Base-by-base conservation (phyloP, 805 yeast genomes). In the Wickerhamiella cacticola region DNA sequence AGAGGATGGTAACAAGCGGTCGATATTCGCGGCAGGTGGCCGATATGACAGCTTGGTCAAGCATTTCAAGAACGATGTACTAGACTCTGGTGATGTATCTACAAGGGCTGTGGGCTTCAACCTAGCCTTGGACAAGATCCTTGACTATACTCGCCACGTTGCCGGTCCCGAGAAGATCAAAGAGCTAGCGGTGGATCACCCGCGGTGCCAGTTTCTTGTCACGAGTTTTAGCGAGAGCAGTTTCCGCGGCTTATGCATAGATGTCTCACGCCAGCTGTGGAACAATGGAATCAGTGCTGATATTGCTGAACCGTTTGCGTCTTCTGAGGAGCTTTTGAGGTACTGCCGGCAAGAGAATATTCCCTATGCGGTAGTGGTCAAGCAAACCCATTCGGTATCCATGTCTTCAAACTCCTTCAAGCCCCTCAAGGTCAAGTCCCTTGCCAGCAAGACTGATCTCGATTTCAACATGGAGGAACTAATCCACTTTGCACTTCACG, bases 11-110 rank as follows among this genome's bases (percentile, higher is more conserved):
- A 61, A 60, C 67, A 60, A 56, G 10, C 55, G 59, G 18, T 50
- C 55, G 7, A 69, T 80, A 26, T 68, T 92, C 35, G 92, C 92
- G 13, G 89, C 92, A 0, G 99, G 99, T 40, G 99, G 99, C 2
- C 69, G 99, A 48, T 92, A 87, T 59, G 97, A 89, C 57, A 68
- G 70, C 18, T 69, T 92, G 53, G 75, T 87, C 12, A 68, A 76
- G 2, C 71, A 79, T 15, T 71, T 86, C 51, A 75, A 89, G 0
- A 78, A 83, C 54, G 72, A 77, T 1, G 65, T 75, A 8, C 53
- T 64, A 16, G 64, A 64, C 39, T 2, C 23, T 13, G 52, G 55
- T 13, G 15, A 39, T 10, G 54, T 56, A 5, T 57, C 50, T 60
- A 73, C 44, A 70, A 74, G 72, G 46, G 95, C 87, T 1, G 96